A percentile compares a stretch with the other conserved stretches of the same genome.
Evolutionary conservation across 768 basidiomycete species (phyloP).

Genomic region (Chalciporus chontae): DNA sequence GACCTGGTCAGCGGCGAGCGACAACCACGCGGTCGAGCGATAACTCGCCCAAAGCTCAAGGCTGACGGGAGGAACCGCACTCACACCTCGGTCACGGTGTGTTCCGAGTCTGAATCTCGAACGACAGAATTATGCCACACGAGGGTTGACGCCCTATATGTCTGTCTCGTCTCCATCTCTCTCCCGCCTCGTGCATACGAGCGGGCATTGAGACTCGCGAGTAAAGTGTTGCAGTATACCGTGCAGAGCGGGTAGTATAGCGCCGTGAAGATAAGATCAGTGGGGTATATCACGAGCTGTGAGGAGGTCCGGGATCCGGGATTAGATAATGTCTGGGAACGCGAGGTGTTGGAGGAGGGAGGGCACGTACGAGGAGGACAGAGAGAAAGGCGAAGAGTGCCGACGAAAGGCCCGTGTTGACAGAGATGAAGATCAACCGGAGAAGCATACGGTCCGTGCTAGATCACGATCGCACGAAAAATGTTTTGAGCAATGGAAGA

Average conservation of each 20-base stretch:
- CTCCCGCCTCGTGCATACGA: constrained; percentile 9
- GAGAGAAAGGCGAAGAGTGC: constrained; percentile 21
- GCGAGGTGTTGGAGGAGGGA: not conserved
- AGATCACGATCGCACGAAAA: not conserved
- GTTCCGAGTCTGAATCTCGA: not conserved
- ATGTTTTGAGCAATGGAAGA: not conserved
- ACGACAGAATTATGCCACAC: constrained; percentile 2
- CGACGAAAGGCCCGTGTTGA: constrained; percentile 24
- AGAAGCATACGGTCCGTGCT: constrained; percentile 25
- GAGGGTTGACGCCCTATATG: not conserved
- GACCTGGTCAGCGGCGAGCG: not conserved
- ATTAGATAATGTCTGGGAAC: not conserved
- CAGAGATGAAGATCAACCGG: constrained; percentile 24
- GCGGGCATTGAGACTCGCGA: constrained; percentile 32
- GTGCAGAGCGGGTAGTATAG: constrained; percentile 31
- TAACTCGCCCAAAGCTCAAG: not conserved
- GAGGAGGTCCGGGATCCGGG: not conserved
- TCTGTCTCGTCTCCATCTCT: not conserved
- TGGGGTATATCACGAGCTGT: constrained; percentile 23
- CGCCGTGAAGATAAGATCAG: constrained; percentile 19
- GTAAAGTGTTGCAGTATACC: constrained; percentile 33
- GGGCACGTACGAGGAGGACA: constrained; percentile 16
- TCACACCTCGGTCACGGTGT: not conserved
- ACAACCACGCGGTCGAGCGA: not conserved
- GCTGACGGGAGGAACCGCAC: too few species aligned